These are phyloP conservation scores for Ophiorrhiza pumila DNA, from an alignment of 257 asterid species.

Conservation along the genomic window DNA sequence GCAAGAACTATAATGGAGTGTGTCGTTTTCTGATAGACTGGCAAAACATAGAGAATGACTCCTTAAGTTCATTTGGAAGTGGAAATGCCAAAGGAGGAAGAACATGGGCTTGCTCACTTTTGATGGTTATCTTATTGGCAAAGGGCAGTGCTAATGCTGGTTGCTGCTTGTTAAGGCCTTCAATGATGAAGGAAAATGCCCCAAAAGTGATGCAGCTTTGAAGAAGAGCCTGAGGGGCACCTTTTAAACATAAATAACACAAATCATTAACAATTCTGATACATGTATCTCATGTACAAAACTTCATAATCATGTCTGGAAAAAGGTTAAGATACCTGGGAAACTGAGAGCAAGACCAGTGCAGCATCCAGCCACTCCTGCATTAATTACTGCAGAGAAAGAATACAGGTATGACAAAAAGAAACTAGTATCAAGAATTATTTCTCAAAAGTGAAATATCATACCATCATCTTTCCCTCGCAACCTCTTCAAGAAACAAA, in stretches of 20 bases:
- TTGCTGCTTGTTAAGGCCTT: slow-evolving; percentile 84
- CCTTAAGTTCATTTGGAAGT: slow-evolving; percentile 78
- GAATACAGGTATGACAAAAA: slow-evolving; percentile 4
- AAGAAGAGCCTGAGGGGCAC: slow-evolving; percentile 92
- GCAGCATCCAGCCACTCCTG: slow-evolving; percentile 98
- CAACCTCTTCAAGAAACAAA: slow-evolving; percentile 72
- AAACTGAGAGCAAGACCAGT: slow-evolving; percentile 92
- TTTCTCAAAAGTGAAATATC: slow-evolving; percentile 8
- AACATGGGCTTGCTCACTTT: slow-evolving; percentile 31
- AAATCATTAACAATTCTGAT: neutral
- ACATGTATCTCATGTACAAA: neutral
- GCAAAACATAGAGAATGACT: slow-evolving; percentile 70
- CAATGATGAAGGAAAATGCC: slow-evolving; percentile 86
- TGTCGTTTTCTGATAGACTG: slow-evolving; percentile 55
- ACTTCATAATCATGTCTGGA: neutral
- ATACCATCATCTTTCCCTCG: slow-evolving; percentile 95
- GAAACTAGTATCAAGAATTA: slow-evolving; percentile 1
- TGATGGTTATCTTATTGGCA: slow-evolving; percentile 24
- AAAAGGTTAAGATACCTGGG: slow-evolving; percentile 52
- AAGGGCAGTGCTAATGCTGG: slow-evolving; percentile 72
- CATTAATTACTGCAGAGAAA: slow-evolving; percentile 59
- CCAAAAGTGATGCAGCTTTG: slow-evolving; percentile 92
- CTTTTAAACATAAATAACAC: slow-evolving; percentile 34
- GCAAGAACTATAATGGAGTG: neutral
- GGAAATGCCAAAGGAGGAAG: slow-evolving; percentile 84